Evolutionary conservation across 164 flowering plant species (phyloP), one percentile per base, ranked within the genome.

Genomic region (Vitis amurensis): DNA sequence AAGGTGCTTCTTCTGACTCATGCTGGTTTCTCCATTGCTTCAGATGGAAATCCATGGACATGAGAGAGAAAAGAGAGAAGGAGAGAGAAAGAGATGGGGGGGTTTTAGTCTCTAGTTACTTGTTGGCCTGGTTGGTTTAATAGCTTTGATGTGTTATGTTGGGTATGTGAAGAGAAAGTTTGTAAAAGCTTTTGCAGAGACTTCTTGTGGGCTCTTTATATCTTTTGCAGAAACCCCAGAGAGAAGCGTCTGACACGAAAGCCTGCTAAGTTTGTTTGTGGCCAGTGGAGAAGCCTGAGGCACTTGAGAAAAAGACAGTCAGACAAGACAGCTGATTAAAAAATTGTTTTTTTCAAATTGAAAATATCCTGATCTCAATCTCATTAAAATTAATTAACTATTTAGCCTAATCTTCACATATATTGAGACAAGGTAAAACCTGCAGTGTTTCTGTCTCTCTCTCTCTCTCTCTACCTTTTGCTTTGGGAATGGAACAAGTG

Each of bases 1-100:
- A 71, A 63, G 82, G 79, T 66, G 61, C 76, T 59, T 75, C 80
- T 30, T 85, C 91, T 84, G 89, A 86, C 89, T 88, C 83, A 66
- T 83, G 75, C 68, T 77, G 61, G 29, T 49, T 71, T 70, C 77
- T 80, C 89, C 87, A 81, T 67, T 79, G 86, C 77, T 79, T 79
- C 81, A 77, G 80, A 57, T 76, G 64, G 71, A 73, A 86, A 76
- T 84, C 87, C 89, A 86, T 86, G 50, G 61, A 74, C 61, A 70
- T 27, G 60, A 16, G 55, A 61, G 53, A 60, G 63, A 69, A 23
- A 6, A 37, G 44, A 37, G 44, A 31, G 44, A 31, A 6, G 48
- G 27, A 67, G 72, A 64, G 59, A 72, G 64, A 74, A 61, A 70
- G 49, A 70, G n/a, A 59, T 62, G 55, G 27, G 44, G 55, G 27